Evolutionary conservation across 495 filamentous ascomycete species (phyloP), one percentile per base, ranked within the genome.

Genomic region (Viridothelium virens): DNA sequence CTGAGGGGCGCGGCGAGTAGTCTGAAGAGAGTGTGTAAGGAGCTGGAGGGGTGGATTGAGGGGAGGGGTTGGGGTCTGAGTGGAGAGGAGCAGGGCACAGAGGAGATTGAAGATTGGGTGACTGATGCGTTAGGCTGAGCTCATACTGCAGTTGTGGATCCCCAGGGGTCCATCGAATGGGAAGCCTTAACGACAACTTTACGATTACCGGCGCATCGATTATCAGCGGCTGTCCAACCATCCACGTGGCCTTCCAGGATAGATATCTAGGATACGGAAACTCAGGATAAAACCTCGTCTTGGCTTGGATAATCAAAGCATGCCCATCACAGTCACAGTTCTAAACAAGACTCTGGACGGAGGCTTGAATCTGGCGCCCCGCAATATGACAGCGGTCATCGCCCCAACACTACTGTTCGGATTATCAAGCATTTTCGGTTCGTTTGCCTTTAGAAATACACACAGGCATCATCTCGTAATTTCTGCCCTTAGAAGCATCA

Each of bases 1-100:
- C 89, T 92, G 71, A 85, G 86, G 56, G 94, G 94, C 18, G 91
- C 92, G 0, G 92, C 90, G 1, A 89, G 85, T 63, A 91, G 88
- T 38, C 95, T 98, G 78, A 81, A 89, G 70, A 85, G 85, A 69
- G 88, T 96, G 6, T 82, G 96, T n/a, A 89, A 90, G 39, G 84
- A 86, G 2, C 79, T 97, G 53, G 79, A 84, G 59, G 77, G 78
- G 4, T 79, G 87, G 7, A 84, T 92, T 69, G 75, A 74, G 68
- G 75, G 74, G 46, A 81, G 84, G 14, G 82, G 80, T 2, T 74
- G 93, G 62, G 77, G 94, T 31, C 82, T 94, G n/a, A 79, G 83
- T 48, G 89, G 94, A 67, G 76, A 87, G 80, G 70, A 83, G 67
- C 25, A 59, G 36, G 53, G 36, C 31, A 14, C 36, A 6, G 53